phyloP scores from a whole-genome alignment of 2,329 filamentous ascomycete genomes.

The Neonectria neomacrospora region DNA sequence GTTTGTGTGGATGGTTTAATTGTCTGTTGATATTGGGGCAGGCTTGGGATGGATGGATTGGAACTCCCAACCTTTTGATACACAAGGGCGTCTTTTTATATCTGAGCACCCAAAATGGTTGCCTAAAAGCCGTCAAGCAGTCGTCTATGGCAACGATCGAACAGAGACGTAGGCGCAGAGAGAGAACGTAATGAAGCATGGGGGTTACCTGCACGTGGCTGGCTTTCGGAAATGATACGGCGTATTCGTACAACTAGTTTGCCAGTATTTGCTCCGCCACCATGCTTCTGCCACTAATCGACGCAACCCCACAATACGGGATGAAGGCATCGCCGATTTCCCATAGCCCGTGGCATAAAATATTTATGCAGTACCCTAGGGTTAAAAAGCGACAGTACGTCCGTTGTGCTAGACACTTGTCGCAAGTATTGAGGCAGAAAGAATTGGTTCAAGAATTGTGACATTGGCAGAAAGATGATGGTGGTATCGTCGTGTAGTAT shows the following conservation, averaged over 20 bases:
- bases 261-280: not conserved
- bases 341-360: not conserved
- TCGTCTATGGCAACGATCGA: not conserved
- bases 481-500: not conserved
- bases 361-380: not conserved
- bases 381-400: not conserved
- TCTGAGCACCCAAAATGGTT: not conserved
- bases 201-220: not conserved
- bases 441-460: not conserved
- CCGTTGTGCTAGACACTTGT: not conserved
- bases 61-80: not conserved
- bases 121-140: slow-evolving; percentile 1
- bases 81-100: not conserved
- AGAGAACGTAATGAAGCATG: not conserved
- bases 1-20: not conserved
- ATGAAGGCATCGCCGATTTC: not conserved
- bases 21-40: not conserved
- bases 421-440: not conserved
- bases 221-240: slow-evolving; percentile 18
- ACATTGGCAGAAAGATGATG: not conserved
- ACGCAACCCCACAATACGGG: not conserved
- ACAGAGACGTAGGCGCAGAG: not conserved
- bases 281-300: not conserved
- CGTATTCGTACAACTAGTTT: not conserved
- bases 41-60: not conserved